These are phyloP conservation scores for Infundibulicybe gibba DNA, from an alignment of 768 basidiomycete species.

Conservation along the genomic window DNA sequence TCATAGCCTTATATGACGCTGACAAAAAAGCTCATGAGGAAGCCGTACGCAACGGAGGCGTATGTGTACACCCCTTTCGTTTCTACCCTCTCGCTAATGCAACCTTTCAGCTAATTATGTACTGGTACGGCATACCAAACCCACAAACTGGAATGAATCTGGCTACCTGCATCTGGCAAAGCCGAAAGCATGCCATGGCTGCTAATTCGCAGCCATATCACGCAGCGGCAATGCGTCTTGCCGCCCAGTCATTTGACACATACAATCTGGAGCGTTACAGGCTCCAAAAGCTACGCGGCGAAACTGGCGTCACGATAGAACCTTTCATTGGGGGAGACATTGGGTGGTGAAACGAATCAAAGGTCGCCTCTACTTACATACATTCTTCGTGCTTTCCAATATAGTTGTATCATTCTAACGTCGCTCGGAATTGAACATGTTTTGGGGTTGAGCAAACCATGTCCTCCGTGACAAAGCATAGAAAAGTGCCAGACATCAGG, in stretches of 20 bases:
- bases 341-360: constrained; percentile 51
- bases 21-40: constrained; percentile 91
- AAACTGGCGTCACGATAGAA: constrained; percentile 50
- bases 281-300: constrained; percentile 63
- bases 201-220: constrained; percentile 83
- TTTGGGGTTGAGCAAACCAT: too few species aligned
- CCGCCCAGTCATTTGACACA: constrained; percentile 70
- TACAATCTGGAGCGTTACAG: constrained; percentile 78
- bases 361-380: background rate
- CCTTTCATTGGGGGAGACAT: constrained; percentile 63
- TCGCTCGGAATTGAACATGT: too few species aligned
- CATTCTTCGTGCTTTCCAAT: constrained; percentile 7
- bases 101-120: constrained; percentile 64
- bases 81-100: constrained; percentile 7
- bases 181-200: constrained; percentile 75
- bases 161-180: constrained; percentile 96
- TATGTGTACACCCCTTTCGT: constrained; percentile 31
- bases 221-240: constrained; percentile 77
- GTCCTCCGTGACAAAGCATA: too few species aligned
- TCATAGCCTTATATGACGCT: constrained; percentile 75
- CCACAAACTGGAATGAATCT: constrained; percentile 78
- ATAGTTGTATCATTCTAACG: background rate
- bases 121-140: constrained; percentile 92
- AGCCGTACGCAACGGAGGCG: constrained; percentile 83
- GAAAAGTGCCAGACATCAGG: too few species aligned